Evolutionary conservation across 495 filamentous ascomycete genomes (phyloP).

Genomic region (Sabuloglossum arenarium): DNA sequence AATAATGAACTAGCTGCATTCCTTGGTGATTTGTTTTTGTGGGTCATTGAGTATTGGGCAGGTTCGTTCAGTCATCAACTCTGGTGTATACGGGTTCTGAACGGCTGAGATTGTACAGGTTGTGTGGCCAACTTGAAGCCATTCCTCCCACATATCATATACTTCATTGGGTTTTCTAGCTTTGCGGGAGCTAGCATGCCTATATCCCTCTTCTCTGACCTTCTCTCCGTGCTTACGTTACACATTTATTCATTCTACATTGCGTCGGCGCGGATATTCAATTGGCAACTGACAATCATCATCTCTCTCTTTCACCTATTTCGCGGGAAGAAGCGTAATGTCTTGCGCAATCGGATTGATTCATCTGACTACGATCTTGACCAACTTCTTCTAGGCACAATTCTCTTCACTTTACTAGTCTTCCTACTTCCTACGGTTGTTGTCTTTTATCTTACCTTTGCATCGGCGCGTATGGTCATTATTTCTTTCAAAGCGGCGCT

Average conservation of each 20-base stretch:
- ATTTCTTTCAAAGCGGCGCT: slow-evolving; percentile 76
- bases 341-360: slow-evolving; percentile 91
- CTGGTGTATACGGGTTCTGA: not conserved
- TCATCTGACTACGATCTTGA: slow-evolving; percentile 98
- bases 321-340: slow-evolving; percentile 91
- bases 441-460: slow-evolving; percentile 95
- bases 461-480: slow-evolving; percentile 80
- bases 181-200: slow-evolving; percentile 96
- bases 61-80: slow-evolving; percentile 23
- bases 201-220: slow-evolving; percentile 86
- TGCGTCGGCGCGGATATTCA: slow-evolving; percentile 86
- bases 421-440: slow-evolving; percentile 88
- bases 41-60: slow-evolving; percentile 97
- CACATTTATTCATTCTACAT: slow-evolving; percentile 98
- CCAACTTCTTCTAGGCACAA: slow-evolving; percentile 88
- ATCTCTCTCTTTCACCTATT: slow-evolving; percentile 96
- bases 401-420: slow-evolving; percentile 87
- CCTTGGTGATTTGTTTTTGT: slow-evolving; percentile 82
- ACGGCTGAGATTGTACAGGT: slow-evolving; percentile 21
- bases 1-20: slow-evolving; percentile 90
- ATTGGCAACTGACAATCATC: slow-evolving; percentile 94
- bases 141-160: slow-evolving; percentile 65
- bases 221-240: slow-evolving; percentile 75
- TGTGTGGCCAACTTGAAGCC: slow-evolving; percentile 60
- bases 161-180: slow-evolving; percentile 82